Conservation (phyloP, 2,329 filamentous ascomycete genomes). For the Talaromyces sp. region DNA sequence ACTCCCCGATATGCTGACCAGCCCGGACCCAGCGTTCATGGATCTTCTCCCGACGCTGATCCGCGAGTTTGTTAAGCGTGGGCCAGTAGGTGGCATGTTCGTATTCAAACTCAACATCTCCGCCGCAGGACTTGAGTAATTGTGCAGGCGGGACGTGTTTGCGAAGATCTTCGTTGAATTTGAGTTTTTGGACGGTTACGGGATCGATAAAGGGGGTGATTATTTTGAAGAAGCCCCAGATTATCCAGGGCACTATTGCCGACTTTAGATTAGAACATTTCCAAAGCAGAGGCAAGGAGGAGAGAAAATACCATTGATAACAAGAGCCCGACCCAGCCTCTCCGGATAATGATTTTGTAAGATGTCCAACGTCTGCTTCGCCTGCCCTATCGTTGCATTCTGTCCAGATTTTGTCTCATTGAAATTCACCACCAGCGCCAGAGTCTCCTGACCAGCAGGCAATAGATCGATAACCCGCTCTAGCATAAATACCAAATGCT, state of each 20-base stretch:
- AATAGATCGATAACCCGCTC: conserved; percentile 86
- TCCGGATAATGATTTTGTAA: conserved; percentile 96
- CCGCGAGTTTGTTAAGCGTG: conserved; percentile 68
- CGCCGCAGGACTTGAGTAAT: conserved; percentile 74
- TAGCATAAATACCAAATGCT: conserved; percentile 94
- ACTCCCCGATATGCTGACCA: conserved; percentile 80
- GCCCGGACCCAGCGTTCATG: conserved; percentile 71
- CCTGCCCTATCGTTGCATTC: conserved; percentile 72
- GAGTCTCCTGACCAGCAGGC: conserved; percentile 78
- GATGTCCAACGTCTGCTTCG: conserved; percentile 81
- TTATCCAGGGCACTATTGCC: conserved; percentile 75
- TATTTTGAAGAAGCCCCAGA: conserved; percentile 91
- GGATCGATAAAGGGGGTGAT: conserved; percentile 97
- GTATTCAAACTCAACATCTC: conserved; percentile 84
- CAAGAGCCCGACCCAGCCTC: conserved; percentile 79
- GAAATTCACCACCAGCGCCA: conserved; percentile 89
- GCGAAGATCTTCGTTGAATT: conserved; percentile 90
- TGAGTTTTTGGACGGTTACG: conserved; percentile 87
- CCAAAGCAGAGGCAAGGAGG: background rate
- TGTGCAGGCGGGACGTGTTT: conserved; percentile 78
- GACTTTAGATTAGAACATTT: background rate
- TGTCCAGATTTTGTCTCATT: conserved; percentile 71
- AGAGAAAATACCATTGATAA: conserved; percentile 70
- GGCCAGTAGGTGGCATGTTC: conserved; percentile 90
- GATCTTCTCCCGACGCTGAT: conserved; percentile 61